Percentiles rank a stretch among this genome's conserved stretches.
phyloP scores from a whole-genome alignment of 2,329 filamentous ascomycete species.

The Magnaporthales sp. region DNA sequence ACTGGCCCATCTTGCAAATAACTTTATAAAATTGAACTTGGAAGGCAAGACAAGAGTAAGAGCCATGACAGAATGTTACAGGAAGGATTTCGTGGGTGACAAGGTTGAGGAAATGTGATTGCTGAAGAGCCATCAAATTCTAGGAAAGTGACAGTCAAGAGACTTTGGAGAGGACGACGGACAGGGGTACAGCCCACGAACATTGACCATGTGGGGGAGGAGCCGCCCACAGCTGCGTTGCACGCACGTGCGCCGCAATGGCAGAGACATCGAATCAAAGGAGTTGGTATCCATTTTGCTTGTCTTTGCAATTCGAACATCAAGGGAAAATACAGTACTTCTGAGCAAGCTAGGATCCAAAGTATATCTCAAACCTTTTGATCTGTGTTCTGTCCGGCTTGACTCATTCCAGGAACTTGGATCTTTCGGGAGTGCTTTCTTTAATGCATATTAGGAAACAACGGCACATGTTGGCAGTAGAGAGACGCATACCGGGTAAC shows the following conservation, averaged over 20 bases:
- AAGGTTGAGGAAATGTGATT: not conserved
- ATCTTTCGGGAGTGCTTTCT: not conserved
- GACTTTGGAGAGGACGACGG: not conserved
- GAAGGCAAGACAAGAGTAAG: not conserved
- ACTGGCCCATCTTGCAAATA: not conserved
- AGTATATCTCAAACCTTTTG: not conserved
- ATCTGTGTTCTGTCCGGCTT: not conserved
- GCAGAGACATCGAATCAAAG: too few species aligned
- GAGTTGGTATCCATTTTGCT: too few species aligned
- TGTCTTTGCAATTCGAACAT: too few species aligned
- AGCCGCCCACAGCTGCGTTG: not conserved
- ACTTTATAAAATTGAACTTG: not conserved
- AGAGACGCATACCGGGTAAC: not conserved
- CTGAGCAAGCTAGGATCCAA: not conserved
- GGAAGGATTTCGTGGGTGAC: not conserved
- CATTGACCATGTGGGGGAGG: not conserved
- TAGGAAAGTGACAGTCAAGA: not conserved
- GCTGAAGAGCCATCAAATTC: not conserved
- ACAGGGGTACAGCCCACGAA: not conserved
- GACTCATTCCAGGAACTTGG: not conserved
- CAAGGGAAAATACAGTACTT: too few species aligned
- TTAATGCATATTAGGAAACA: not conserved
- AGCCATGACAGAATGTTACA: not conserved
- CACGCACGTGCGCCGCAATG: not conserved
- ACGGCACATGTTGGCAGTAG: not conserved